phyloP scores from a whole-genome alignment of 192 early-diverging fungal genomes.

The Allomyces macrogynus region DNA sequence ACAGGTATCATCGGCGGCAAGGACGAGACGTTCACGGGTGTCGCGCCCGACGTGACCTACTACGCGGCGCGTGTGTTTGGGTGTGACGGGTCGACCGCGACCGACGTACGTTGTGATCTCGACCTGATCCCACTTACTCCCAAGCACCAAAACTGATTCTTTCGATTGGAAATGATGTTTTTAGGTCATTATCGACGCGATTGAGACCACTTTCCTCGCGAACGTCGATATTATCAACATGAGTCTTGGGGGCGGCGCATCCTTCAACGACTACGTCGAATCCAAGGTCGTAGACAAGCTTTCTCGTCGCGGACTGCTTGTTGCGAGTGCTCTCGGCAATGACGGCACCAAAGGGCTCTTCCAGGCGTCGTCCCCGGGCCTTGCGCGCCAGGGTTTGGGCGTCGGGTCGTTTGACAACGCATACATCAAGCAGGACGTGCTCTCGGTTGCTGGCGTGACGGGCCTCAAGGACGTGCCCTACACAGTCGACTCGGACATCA shows the following conservation, averaged over 20 bases:
- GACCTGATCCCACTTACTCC: no score
- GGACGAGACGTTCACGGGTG: conserved; percentile 24
- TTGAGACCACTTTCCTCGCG: no score
- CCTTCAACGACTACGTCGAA: conserved; percentile 29
- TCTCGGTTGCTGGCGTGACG: not conserved
- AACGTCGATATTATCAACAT: conserved; percentile 48
- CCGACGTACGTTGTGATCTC: conserved; percentile 16
- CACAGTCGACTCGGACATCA: not conserved
- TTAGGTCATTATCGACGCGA: conserved; percentile 32
- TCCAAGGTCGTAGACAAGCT: conserved; percentile 22
- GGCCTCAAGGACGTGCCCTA: no score
- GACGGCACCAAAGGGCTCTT: conserved; percentile 37
- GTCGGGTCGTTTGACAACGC: conserved; percentile 34
- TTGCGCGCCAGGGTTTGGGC: conserved; percentile 26
- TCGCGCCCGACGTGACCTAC: conserved; percentile 41
- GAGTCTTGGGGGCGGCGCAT: conserved; percentile 30
- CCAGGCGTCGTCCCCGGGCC: conserved; percentile 24
- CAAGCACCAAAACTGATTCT: no score
- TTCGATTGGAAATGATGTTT: no score
- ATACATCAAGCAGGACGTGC: no score
- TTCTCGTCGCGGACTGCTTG: conserved; percentile 23
- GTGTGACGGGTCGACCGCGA: conserved; percentile 18
- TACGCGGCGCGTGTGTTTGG: conserved; percentile 45
- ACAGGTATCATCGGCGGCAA: not conserved
- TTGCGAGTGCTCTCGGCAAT: conserved; percentile 57